A percentile compares a stretch with the other conserved stretches of the same genome.
phyloP scores from a whole-genome alignment of 805 yeast species.

The Candida manassasensis region DNA sequence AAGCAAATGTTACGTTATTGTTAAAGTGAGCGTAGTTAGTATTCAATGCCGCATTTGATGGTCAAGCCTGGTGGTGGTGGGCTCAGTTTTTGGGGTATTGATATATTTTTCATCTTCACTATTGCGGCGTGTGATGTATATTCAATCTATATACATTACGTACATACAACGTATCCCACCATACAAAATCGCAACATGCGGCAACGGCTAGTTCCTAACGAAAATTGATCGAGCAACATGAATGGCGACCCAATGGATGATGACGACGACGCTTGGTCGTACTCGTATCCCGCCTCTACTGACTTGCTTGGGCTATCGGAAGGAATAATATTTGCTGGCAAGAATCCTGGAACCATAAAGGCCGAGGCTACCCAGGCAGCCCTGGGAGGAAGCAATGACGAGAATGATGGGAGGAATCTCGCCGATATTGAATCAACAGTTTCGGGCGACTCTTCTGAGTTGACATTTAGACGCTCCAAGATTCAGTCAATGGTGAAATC shows the following conservation, averaged over 20 bases:
- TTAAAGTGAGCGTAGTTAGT: no score
- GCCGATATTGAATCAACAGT: neutral
- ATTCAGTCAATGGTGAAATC: slow-evolving; percentile 1
- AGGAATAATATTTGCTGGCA: neutral
- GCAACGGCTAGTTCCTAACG: no score
- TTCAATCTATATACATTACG: no score
- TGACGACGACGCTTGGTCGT: slow-evolving; percentile 40
- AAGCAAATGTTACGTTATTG: slow-evolving; percentile 13
- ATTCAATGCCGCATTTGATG: no score
- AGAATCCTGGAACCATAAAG: neutral
- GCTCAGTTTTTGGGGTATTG: no score
- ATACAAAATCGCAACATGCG: no score
- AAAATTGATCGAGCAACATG: slow-evolving; percentile 1
- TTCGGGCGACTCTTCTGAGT: slow-evolving; percentile 2
- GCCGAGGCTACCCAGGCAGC: neutral
- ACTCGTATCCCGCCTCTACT: slow-evolving; percentile 34
- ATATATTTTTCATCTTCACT: no score
- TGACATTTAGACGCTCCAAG: neutral
- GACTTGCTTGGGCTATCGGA: slow-evolving; percentile 11
- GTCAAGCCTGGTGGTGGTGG: no score
- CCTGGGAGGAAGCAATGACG: neutral
- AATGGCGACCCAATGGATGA: slow-evolving; percentile 17
- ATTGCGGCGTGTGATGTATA: no score
- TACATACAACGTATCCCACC: no score
- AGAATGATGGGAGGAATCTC: neutral